A percentile compares a stretch with the other conserved stretches of the same genome.
phyloP scores from a whole-genome alignment of 1,139 yeast genomes.

The Candida sp. region DNA sequence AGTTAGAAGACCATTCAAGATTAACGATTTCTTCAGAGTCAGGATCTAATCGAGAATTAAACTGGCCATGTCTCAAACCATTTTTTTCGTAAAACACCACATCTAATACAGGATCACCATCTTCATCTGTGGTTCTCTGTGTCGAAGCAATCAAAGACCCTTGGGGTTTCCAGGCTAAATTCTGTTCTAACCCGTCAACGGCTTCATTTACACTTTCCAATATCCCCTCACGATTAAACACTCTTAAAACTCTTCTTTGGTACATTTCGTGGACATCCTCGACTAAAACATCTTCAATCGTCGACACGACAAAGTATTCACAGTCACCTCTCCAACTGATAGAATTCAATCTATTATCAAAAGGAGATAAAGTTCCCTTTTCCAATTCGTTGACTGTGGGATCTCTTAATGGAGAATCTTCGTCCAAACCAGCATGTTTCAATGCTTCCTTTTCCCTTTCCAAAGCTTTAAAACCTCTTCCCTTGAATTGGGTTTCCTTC shows the following conservation, averaged over 20 bases:
- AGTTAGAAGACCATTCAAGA: slow-evolving; percentile 78
- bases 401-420: slow-evolving; percentile 63
- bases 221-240: slow-evolving; percentile 74
- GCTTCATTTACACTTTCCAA: slow-evolving; percentile 90
- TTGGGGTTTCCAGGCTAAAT: slow-evolving; percentile 85
- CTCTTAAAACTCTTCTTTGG: slow-evolving; percentile 76
- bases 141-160: slow-evolving; percentile 86
- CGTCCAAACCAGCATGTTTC: slow-evolving; percentile 66
- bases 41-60: slow-evolving; percentile 61
- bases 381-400: slow-evolving; percentile 88
- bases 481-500: slow-evolving; percentile 94
- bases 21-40: slow-evolving; percentile 42
- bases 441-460: slow-evolving; percentile 62
- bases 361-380: slow-evolving; percentile 56
- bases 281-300: slow-evolving; percentile 50
- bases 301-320: slow-evolving; percentile 69
- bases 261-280: slow-evolving; percentile 37
- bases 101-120: slow-evolving; percentile 46
- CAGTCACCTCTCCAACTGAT: slow-evolving; percentile 98
- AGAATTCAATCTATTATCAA: slow-evolving; percentile 42
- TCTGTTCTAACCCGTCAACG: slow-evolving; percentile 74
- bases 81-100: slow-evolving; percentile 87
- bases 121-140: slow-evolving; percentile 54
- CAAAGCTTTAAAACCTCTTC: slow-evolving; percentile 83
- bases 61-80: slow-evolving; percentile 90